phyloP scores from a whole-genome alignment of 176 grass and related monocot species.

The Saccharum officinarum region DNA sequence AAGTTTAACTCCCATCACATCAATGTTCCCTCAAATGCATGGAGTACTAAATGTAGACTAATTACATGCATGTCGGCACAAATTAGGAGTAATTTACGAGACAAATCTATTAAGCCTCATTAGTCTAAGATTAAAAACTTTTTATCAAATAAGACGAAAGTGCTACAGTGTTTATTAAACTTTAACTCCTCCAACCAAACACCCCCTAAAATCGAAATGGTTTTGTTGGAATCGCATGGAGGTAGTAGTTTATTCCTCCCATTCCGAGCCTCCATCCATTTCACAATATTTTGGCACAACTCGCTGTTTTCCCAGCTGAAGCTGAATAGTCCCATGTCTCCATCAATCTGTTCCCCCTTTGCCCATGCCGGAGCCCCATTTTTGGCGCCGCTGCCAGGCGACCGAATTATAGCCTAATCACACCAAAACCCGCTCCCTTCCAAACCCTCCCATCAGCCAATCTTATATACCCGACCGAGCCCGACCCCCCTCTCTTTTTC shows the following conservation, averaged over 20 bases:
- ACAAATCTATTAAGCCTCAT: too few species aligned
- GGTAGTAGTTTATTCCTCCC: slow-evolving; percentile 16
- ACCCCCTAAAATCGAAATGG: not conserved
- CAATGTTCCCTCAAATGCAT: too few species aligned
- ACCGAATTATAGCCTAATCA: slow-evolving; percentile 70
- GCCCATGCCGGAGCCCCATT: not conserved
- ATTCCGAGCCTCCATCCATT: slow-evolving; percentile 22
- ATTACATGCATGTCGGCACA: too few species aligned
- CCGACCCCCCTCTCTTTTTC: not conserved
- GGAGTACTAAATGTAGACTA: too few species aligned
- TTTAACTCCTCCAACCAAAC: too few species aligned
- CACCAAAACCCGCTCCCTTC: slow-evolving; percentile 46
- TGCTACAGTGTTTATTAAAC: too few species aligned
- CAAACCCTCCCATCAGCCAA: slow-evolving; percentile 46
- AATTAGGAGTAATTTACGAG: too few species aligned
- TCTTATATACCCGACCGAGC: slow-evolving; percentile 5
- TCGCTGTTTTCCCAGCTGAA: not conserved
- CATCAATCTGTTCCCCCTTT: not conserved
- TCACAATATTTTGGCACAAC: slow-evolving; percentile 8
- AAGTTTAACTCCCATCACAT: too few species aligned
- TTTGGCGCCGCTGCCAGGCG: slow-evolving; percentile 25
- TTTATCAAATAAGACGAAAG: too few species aligned
- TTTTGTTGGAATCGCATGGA: not conserved
- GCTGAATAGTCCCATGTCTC: slow-evolving; percentile 3
- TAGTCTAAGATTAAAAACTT: too few species aligned